Evolutionary conservation across 2,329 filamentous ascomycete genomes (phyloP), one percentile per base, ranked within the genome.

Genomic region (Cladophialophora immunda): DNA sequence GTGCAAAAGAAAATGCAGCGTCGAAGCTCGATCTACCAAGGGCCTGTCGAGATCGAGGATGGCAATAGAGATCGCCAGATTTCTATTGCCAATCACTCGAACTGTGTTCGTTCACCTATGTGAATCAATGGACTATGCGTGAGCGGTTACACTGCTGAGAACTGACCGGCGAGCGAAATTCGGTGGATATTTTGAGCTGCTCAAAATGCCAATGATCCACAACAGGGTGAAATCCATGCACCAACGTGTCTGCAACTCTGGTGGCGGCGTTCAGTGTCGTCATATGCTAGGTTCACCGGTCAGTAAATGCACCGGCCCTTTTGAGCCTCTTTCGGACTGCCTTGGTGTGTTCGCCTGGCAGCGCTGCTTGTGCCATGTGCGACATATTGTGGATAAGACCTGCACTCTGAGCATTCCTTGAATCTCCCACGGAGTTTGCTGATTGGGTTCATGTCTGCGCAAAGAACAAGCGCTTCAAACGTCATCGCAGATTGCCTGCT

Each of bases 151-250:
- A 54, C 4, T 32, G 38, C 25, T 29, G 22, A 54, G 22, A 32
- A 54, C 29, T 54, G 50, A 54, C 25, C 50, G 50, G 50, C 29
- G 50, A 54, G 50, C 50, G 50, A 54, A 54, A 6, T 15, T 54
- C 50, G 50, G 50, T 54, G 50, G 50, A 54, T 54, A 54, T 54
- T 32, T 3, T 6, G 29, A 54, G 38, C n/a, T 45, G 38, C 17
- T 45, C 38, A 19, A 45, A 45, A 45, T 15, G 38, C 17, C 38
- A 45, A 45, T 22, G 38, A 45, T 45, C 38, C 38, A 45, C 38
- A 45, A 6, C 17, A 9, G 13, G 38, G 2, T 7, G 38, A 45
- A 45, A 9, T 19, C 38, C 17, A 45, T 19, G n/a, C 7, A 19
- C 6, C 38, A 45, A 4, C 17, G 38, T 45, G n/a, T 45, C 38